These are phyloP conservation scores for Datura wrightii DNA, from an alignment of 257 asterid species.

Conservation along the genomic window DNA sequence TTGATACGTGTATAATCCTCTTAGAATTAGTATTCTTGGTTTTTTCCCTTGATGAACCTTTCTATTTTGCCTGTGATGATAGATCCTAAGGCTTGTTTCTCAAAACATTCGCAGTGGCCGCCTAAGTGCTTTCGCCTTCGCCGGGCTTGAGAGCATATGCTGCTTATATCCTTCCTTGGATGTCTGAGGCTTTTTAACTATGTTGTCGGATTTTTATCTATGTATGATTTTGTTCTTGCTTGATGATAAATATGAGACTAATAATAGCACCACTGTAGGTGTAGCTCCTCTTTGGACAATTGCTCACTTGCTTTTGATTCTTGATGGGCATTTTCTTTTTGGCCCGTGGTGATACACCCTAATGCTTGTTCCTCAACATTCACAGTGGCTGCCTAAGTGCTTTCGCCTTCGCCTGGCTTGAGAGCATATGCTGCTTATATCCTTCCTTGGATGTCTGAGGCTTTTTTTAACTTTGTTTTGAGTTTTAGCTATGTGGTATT, in stretches of 20 bases:
- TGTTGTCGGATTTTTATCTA: neutral
- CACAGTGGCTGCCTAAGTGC: neutral
- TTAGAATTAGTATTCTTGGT: neutral
- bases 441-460: constrained; percentile 4
- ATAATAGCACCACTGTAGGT: neutral
- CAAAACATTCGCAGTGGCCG: constrained; percentile 75
- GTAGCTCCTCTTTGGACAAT: neutral
- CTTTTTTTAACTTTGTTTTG: neutral
- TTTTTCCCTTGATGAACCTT: neutral
- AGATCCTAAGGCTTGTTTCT: constrained; percentile 55
- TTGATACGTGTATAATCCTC: neutral
- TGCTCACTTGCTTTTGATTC: neutral
- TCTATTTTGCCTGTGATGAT: neutral
- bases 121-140: constrained; percentile 64
- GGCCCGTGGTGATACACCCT: neutral
- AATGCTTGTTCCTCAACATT: constrained; percentile 59
- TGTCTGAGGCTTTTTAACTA: constrained; percentile 49
- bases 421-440: neutral
- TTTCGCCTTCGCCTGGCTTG: neutral
- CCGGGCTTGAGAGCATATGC: constrained; percentile 62
- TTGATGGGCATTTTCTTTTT: neutral
- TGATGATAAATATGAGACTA: neutral
- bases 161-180: constrained; percentile 62
- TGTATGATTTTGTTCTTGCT: neutral
- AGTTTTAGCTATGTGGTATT: no score